Evolutionary conservation across 2,329 filamentous ascomycete species (phyloP).

Genomic region (Verticillium dahliae): DNA sequence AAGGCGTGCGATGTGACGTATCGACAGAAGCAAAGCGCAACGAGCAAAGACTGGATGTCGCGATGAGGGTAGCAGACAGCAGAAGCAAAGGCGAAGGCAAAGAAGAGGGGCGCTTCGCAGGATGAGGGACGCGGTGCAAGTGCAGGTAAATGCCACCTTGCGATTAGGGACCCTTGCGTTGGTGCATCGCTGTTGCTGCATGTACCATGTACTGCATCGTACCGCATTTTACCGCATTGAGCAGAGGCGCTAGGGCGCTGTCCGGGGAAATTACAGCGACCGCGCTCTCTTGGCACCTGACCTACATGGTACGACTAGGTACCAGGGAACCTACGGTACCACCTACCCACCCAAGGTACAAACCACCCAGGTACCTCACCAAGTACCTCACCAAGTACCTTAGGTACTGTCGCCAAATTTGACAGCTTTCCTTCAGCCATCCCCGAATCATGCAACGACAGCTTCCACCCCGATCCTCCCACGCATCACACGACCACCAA

Average conservation of each 20-base stretch:
- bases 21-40: background rate
- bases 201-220: background rate
- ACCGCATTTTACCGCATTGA: background rate
- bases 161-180: slow-evolving; percentile 14
- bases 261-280: slow-evolving; percentile 1
- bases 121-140: background rate
- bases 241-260: background rate
- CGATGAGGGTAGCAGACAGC: background rate
- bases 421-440: too few species aligned
- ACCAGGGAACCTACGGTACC: too few species aligned
- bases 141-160: slow-evolving; percentile 20
- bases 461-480: too few species aligned
- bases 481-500: background rate
- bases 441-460: too few species aligned
- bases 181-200: too few species aligned
- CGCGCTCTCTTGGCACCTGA: too few species aligned
- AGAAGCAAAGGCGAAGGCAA: background rate
- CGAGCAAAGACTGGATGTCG: background rate
- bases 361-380: too few species aligned
- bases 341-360: too few species aligned
- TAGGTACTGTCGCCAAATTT: too few species aligned
- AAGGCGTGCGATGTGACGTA: background rate
- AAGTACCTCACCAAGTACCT: too few species aligned
- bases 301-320: too few species aligned
- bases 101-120: background rate